Evolutionary conservation across 768 basidiomycete genomes (phyloP).

Genomic region (Suillus paluster): DNA sequence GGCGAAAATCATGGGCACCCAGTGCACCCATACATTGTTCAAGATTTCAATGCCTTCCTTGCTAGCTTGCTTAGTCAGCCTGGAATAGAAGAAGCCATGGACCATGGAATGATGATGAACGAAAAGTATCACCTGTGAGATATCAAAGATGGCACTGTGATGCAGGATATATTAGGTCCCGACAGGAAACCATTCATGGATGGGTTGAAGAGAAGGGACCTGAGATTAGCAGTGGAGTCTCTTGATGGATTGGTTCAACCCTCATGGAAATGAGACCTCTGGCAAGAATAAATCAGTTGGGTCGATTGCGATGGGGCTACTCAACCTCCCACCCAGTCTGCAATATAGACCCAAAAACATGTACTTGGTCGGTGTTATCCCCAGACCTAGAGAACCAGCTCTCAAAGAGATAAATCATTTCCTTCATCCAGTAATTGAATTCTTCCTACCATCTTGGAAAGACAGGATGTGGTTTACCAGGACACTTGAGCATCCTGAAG

Average conservation of each 20-base stretch:
- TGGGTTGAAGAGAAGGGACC: conserved; percentile 9
- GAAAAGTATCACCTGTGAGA: background rate
- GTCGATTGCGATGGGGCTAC: conserved; percentile 17
- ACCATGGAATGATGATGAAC: conserved; percentile 14
- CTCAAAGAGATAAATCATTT: conserved; percentile 38
- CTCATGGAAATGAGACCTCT: conserved; percentile 22
- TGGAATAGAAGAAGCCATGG: conserved; percentile 31
- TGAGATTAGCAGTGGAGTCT: conserved; percentile 26
- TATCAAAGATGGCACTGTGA: conserved; percentile 30
- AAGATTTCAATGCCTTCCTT: conserved; percentile 33
- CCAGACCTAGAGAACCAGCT: conserved; percentile 40
- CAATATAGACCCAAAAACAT: conserved; percentile 36
- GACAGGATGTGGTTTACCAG: conserved; percentile 30
- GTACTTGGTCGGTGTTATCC: conserved; percentile 40
- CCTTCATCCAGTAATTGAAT: conserved; percentile 36
- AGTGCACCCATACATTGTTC: conserved; percentile 21
- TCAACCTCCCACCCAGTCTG: conserved; percentile 27
- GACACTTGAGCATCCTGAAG: conserved; percentile 23
- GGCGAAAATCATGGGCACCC: conserved; percentile 6
- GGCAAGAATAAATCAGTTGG: conserved; percentile 17
- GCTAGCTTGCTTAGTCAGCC: conserved; percentile 25
- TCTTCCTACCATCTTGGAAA: conserved; percentile 37
- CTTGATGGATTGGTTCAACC: conserved; percentile 36
- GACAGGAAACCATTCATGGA: conserved; percentile 31
- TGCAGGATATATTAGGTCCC: conserved; percentile 28